Base-by-base conservation (phyloP, 495 filamentous ascomycete species). In the Aspergillus sclerotioniger region DNA sequence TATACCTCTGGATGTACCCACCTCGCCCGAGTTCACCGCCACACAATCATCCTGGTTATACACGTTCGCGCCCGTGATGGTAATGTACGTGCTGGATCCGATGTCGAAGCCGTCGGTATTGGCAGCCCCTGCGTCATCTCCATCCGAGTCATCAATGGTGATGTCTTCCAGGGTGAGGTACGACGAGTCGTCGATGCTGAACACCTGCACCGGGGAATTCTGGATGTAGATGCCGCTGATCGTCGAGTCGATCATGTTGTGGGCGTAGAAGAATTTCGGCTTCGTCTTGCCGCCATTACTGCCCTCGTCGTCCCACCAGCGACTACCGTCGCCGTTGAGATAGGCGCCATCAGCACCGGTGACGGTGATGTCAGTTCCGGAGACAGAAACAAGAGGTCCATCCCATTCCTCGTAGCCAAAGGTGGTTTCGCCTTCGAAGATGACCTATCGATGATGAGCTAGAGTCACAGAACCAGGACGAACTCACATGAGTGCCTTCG, bases 71-170 rank as follows among this genome's bases (percentile, higher is more conserved):
- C 76, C 74, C 10, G 69, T 72, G 58, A 88, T 86, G 20, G 71
- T 77, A 12, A 87, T 71, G 13, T 75, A 70, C 16, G 70, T 74
- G 6, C 73, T 79, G 0, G 59, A 63, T 8, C 84, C 80, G 56
- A 89, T 74, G 57, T 88, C 86, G 63, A 88, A 89, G 5, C 76
- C 86, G 60, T 89, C 86, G 5, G 87, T 88, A 67, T 89, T 89
- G 56, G 85, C 80, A 8, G 80, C 57, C 1, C 57, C 85, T 10
- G 58, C 60, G 2, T 48, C 60, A 49, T 84, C 78, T 15, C 84
- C 86, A 19, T 71, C 84, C 2, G 73, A 71, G 69, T 86, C 84
- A 57, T 89, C 78, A 57, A 89, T 81, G 5, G 80, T 84, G 58
- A 88, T 77, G 37, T 70, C 62, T 21, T 66, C 69, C 31, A 90